These are phyloP conservation scores for Gastrolobium villosum DNA, from an alignment of 306 rosid genomes.

Conservation along the genomic window DNA sequence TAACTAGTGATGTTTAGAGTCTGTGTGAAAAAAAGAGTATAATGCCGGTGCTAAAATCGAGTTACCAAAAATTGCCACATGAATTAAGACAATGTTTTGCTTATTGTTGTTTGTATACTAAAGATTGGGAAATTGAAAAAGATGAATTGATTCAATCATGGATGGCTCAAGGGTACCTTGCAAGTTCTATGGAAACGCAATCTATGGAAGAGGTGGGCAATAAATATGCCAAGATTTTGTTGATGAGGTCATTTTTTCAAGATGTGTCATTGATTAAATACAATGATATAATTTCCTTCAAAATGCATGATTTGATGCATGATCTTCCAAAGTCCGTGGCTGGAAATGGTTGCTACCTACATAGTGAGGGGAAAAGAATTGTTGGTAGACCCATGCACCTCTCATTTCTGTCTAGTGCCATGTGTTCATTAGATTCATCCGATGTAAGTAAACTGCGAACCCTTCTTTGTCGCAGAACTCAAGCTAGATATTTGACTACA, in stretches of 20 bases:
- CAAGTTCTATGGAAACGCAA: background rate
- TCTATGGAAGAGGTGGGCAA: slow-evolving; percentile 34
- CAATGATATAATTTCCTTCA: background rate
- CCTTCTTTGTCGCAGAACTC: background rate
- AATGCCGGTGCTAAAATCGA: slow-evolving; percentile 10
- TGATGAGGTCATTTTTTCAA: slow-evolving; percentile 27
- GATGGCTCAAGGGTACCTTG: slow-evolving; percentile 26
- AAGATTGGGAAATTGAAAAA: background rate
- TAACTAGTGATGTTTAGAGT: slow-evolving; percentile 2
- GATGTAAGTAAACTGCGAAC: background rate
- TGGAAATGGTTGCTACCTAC: slow-evolving; percentile 1
- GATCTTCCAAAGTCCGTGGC: slow-evolving; percentile 10
- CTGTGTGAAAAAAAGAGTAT: background rate
- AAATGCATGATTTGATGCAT: slow-evolving; percentile 34
- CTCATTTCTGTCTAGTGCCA: background rate
- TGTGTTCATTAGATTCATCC: background rate
- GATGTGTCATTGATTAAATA: background rate
- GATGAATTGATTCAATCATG: slow-evolving; percentile 20
- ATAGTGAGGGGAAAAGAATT: background rate
- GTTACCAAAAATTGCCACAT: background rate
- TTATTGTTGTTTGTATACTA: slow-evolving; percentile 26
- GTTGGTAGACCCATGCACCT: slow-evolving; percentile 22
- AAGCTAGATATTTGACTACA: background rate
- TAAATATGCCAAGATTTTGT: background rate
- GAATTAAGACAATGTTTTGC: background rate